Base-by-base conservation (phyloP, 1,284 basidiomycete species). In the Ustilago shanxiensis region DNA sequence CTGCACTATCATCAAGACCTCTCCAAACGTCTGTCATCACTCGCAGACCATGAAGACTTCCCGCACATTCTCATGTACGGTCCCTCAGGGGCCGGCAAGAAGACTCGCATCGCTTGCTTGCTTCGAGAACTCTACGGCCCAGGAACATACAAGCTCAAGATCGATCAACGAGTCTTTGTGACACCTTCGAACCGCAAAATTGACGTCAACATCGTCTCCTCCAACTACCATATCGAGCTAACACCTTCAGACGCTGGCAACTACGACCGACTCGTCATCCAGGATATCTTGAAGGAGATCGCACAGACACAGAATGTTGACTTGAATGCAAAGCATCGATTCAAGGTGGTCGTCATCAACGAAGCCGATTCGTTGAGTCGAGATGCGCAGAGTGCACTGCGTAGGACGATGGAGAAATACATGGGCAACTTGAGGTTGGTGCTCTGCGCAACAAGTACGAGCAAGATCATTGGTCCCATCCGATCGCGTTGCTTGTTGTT, bases 261-360 rank as follows among this genome's bases (percentile, higher is more conserved):
- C 85, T 98, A 94, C 83, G 96, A 99, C 86, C 89, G 97, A 69
- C 90, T 96, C 0, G 94, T 99, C 52, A 95, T 99, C 58, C 97
- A 99, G 85, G 96, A 99, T 80, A 91, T 99, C 60, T 87, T 99
- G 71, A 99, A 99, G 87, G 96, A 99, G 87, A 98, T 99, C 81
- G 97, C 97, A 2, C 95, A 98, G 87, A 99, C 96, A 3, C 96
- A 99, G 85, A 96, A 98, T 85, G 94, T 99, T 8, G 96, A 99
- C 87, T 87, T 97, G 75, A 95, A 91, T 83, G 96, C 97, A 0
- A 95, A 93, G 85, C 95, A 98, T 82, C 89, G 93, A 65, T 99
- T 99, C 88, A 99, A 99, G 89, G 96, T 96, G n/a, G 96, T 99
- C 51, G 90, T 99, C 66, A 98, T 99, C 86, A 98, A 99, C 83